Base-by-base conservation (phyloP, 2,329 filamentous ascomycete genomes). In the Ophiostoma himal-ulmi region DNA sequence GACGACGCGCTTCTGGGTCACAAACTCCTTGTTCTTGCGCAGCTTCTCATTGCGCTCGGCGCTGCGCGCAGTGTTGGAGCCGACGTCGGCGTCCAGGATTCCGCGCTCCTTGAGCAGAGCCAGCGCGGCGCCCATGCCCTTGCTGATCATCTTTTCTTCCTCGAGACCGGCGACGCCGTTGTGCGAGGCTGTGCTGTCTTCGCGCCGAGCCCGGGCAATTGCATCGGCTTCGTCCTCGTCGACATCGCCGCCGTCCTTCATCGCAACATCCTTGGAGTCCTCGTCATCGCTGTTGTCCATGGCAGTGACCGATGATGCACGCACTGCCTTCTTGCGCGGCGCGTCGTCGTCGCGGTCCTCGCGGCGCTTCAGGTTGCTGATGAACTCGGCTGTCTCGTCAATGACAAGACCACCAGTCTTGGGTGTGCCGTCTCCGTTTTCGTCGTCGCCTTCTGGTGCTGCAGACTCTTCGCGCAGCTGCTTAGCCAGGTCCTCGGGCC, bases 331-430 rank as follows among this genome's bases (percentile, higher is more conserved):
- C 85, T 52, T 52, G 26, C 41, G 67, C 7, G 41, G 41, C 30
- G 44, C 36, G 14, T 68, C 67, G 17, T 84, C 82, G 70, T 86
- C 84, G 3, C 84, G 81, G 8, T 84, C 83, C 26, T 83, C 85
- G 17, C 89, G 87, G 71, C 90, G 91, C 77, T 90, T 91, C 70
- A 99, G 81, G 70, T 93, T 93, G 36, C 93, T 91, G 39, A 99
- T 91, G 75, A 99, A 99, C 76, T 97, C 94, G 0, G 93, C 93
- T 0, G 94, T 97, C 77, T 97, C 95, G 72, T 97, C 94, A 71
- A 99, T 94, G n/a, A 97, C 86, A 1, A 99, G 83, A 1, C 93
- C 94, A 39, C 80, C 81, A 2, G 57, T 26, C 10, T 26, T 52
- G 2, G 68, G 57, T 2, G 71, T 26, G 5, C 37, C 37, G 30